Percentiles rank a stretch among this genome's conserved stretches.
phyloP scores from a whole-genome alignment of 1,284 basidiomycete genomes.

The Trichosporon ovoides region DNA sequence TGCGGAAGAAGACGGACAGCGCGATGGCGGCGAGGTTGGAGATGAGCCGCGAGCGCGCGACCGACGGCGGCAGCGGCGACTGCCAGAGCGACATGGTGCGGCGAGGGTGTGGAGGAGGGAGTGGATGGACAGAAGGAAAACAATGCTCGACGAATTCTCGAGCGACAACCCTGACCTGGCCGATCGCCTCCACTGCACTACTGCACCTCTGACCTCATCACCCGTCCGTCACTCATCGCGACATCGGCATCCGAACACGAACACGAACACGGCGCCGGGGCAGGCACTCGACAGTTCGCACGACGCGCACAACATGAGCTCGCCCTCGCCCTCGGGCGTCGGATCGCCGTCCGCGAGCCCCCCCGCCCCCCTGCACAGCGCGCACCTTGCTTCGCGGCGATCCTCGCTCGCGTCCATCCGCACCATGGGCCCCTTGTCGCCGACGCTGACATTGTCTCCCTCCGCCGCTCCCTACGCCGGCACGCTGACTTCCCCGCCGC shows the following conservation, averaged over 20 bases:
- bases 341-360: constrained; percentile 7
- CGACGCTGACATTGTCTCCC: background rate
- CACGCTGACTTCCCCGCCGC: background rate
- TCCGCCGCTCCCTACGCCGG: background rate
- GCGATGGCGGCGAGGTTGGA: constrained; percentile 35
- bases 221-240: background rate
- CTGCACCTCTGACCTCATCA: constrained; percentile 1
- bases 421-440: background rate
- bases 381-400: background rate
- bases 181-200: background rate
- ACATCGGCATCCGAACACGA: background rate
- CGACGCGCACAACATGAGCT: constrained; percentile 3
- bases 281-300: background rate
- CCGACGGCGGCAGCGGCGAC: constrained; percentile 22
- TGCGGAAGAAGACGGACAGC: constrained; percentile 23
- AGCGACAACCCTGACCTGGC: background rate
- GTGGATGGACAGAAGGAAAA: background rate
- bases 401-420: background rate
- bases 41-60: constrained; percentile 36
- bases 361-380: background rate
- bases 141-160: background rate
- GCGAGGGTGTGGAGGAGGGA: background rate
- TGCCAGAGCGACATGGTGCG: constrained; percentile 5
- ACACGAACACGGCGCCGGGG: background rate
- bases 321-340: constrained; percentile 11